Base-by-base conservation (phyloP, 176 grass and related monocot species). In the Raddia guianensis region DNA sequence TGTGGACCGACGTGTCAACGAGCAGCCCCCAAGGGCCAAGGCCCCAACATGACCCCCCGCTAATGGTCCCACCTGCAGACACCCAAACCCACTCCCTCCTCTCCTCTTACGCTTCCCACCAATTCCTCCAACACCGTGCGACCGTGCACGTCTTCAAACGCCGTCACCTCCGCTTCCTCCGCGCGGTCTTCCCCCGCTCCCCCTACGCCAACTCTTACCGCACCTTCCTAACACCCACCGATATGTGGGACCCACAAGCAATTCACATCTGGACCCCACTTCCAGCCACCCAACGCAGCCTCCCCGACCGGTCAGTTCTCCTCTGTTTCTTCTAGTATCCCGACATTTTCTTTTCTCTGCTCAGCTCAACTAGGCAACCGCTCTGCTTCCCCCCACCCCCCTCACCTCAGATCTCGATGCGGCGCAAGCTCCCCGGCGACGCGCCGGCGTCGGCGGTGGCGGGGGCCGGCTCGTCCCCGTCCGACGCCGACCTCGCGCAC, bases 401-500 rank as follows among this genome's bases (percentile, higher is more conserved):
- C 8, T 16, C 21, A 40, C 37, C 10, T 76, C 83, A 71, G 79
- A 85, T 88, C 83, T 82, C 86, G 83, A 92, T 86, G 90, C 85
- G 85, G 66, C 89, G 86, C 74, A 88, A 80, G 75, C 83, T 89
- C 20, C 70, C 78, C 68, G 68, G 75, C 68, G 78, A 88, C 67
- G 75, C 54, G 66, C 51, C 79, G 55, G 55, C 72, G 73, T 61
- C 75, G 64, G 70, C 45, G 42, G 27, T 57, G 27, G 80, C 54
- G 58, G 46, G 67, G 12, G 69, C 7, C 5, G 45, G 74, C 14
- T 78, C 86, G 7, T n/a, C 61, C 18, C 76, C 71, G 1, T 86
- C 92, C 34, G 87, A 85, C 40, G 83, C 87, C 1, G 92, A 92
- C 83, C 90, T 90, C 43, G 66, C 77, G 6, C 82, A 90, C 70